These are phyloP conservation scores for Pyrus betulifolia DNA, from an alignment of 306 rosid species.

Conservation along the genomic window DNA sequence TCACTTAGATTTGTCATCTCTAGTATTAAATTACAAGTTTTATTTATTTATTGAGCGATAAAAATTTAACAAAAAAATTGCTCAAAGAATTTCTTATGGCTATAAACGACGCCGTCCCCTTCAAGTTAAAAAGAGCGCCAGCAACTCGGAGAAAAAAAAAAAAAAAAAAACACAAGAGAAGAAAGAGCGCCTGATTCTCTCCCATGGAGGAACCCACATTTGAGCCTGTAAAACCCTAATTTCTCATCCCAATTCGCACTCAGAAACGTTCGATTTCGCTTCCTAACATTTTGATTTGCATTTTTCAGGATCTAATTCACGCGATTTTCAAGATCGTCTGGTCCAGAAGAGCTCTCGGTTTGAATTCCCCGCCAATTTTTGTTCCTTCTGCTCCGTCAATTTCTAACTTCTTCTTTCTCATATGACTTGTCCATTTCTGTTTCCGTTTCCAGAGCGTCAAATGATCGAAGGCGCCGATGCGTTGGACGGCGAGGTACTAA, in stretches of 20 bases:
- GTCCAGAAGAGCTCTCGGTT: conserved; percentile 62
- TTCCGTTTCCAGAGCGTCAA: conserved; percentile 54
- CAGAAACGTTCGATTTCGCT: not conserved
- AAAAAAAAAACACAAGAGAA: not conserved
- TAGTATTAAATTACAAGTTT: too few relatives aligned
- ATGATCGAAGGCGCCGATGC: conserved; percentile 30
- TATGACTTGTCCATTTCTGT: not conserved
- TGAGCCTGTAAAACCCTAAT: conserved; percentile 38
- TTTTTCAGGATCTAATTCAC: conserved; percentile 48
- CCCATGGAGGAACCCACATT: conserved; percentile 54
- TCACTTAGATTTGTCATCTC: too few relatives aligned
- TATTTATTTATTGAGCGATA: too few relatives aligned
- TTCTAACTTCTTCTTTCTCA: not conserved
- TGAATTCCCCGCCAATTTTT: not conserved
- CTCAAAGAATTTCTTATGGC: too few relatives aligned
- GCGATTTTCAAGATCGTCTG: conserved; percentile 75
- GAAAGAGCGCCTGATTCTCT: not conserved
- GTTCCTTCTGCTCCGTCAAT: not conserved
- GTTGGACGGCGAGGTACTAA: conserved; percentile 46
- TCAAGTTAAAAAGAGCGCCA: not conserved
- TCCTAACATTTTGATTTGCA: not conserved
- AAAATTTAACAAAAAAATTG: too few relatives aligned
- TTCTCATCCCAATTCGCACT: not conserved
- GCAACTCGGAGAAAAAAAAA: not conserved
- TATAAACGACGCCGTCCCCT: not conserved